phyloP scores from a whole-genome alignment of 2,329 filamentous ascomycete genomes.

The Fusarium palustre region DNA sequence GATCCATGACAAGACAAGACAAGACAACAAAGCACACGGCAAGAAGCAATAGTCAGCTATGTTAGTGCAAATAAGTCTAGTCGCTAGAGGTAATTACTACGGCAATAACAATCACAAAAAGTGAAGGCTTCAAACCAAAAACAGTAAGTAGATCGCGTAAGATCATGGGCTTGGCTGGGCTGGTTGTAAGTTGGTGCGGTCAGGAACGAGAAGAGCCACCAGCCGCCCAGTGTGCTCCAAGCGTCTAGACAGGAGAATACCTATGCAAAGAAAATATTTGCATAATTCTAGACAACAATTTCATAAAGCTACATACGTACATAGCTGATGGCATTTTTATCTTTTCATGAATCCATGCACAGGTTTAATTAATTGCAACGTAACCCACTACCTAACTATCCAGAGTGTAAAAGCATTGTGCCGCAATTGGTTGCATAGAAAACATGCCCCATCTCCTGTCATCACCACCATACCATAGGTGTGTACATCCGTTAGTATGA shows the following conservation, averaged over 20 bases:
- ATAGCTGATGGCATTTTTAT: neutral
- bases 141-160: neutral
- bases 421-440: neutral
- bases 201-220: constrained; percentile 9
- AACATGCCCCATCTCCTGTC: neutral
- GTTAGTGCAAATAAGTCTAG: too few species aligned
- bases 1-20: too few species aligned
- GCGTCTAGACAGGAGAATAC: neutral
- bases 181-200: constrained; percentile 11
- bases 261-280: neutral
- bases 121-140: neutral
- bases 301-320: neutral
- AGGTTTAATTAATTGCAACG: neutral
- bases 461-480: neutral
- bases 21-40: neutral
- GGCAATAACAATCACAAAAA: neutral
- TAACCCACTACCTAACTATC: neutral
- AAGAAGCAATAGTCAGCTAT: neutral
- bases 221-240: too few species aligned
- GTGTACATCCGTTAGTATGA: neutral
- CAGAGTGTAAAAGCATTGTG: neutral
- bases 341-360: neutral
- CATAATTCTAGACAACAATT: neutral
- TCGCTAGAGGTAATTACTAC: neutral
- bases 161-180: neutral